Percentiles rank a stretch among this genome's conserved stretches.
Conservation (phyloP, 2,329 filamentous ascomycete species). For the Aureobasidium sp. region DNA sequence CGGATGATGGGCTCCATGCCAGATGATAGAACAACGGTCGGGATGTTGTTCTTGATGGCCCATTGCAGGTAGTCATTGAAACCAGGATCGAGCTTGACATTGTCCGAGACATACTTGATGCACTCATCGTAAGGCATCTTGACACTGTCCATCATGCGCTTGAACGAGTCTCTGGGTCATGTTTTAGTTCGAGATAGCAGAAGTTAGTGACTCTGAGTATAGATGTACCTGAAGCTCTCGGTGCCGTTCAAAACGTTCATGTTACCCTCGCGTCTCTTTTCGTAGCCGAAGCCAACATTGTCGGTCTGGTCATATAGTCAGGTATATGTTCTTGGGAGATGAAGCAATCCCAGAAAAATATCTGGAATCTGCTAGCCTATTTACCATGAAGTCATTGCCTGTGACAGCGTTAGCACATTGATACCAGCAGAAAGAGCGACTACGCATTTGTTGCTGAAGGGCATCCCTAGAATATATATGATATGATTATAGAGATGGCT, state of each 20-base stretch:
- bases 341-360: not conserved
- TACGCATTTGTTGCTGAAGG: not conserved
- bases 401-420: constrained; percentile 9
- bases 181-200: not conserved
- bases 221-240: constrained; percentile 59
- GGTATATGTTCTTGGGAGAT: not conserved
- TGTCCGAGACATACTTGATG: constrained; percentile 66
- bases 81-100: constrained; percentile 81
- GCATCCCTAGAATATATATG: too few relatives aligned
- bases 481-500: not conserved
- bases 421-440: not conserved
- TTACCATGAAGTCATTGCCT: constrained; percentile 61
- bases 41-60: constrained; percentile 73
- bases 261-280: constrained; percentile 66
- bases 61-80: constrained; percentile 86
- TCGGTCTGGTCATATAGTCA: constrained; percentile 58
- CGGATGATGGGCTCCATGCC: constrained; percentile 92
- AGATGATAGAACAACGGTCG: constrained; percentile 83
- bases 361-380: constrained; percentile 1
- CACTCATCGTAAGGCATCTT: constrained; percentile 74
- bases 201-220: constrained; percentile 2
- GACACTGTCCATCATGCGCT: constrained; percentile 86
- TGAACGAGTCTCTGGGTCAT: constrained; percentile 62
- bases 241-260: constrained; percentile 65
- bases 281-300: constrained; percentile 75